phyloP scores from a whole-genome alignment of 2,329 filamentous ascomycete species.

The Cytospora chrysosperma region DNA sequence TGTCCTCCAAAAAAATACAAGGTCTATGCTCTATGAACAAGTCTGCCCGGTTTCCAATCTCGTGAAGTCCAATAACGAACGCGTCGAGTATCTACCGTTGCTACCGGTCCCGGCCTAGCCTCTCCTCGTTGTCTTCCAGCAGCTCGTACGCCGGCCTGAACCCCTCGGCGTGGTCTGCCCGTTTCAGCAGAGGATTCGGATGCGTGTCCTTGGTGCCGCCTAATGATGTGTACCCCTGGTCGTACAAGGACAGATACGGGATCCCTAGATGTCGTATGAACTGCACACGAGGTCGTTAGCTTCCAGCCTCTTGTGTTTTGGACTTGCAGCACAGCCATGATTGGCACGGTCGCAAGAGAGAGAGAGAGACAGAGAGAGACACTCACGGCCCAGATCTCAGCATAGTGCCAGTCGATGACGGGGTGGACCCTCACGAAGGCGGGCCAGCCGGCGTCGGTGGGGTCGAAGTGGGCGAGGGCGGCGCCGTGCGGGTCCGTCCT shows the following conservation, averaged over 20 bases:
- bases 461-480: slow-evolving; percentile 76
- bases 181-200: slow-evolving; percentile 75
- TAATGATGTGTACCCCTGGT: slow-evolving; percentile 65
- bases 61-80: background rate
- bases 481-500: slow-evolving; percentile 90
- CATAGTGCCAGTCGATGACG: slow-evolving; percentile 96
- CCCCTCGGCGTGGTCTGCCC: slow-evolving; percentile 34
- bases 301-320: too few relatives aligned
- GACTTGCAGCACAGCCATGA: background rate
- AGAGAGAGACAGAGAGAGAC: background rate
- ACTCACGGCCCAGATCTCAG: slow-evolving; percentile 89
- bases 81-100: background rate
- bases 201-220: slow-evolving; percentile 86
- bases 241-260: slow-evolving; percentile 84
- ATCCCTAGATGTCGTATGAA: slow-evolving; percentile 79
- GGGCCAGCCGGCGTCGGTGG: slow-evolving; percentile 88
- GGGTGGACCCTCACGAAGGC: slow-evolving; percentile 90
- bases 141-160: slow-evolving; percentile 77
- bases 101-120: slow-evolving; percentile 67
- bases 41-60: background rate
- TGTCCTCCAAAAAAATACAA: background rate
- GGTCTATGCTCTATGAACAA: background rate
- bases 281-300: slow-evolving; percentile 39
- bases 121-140: slow-evolving; percentile 72
- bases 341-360: background rate